A percentile compares a stretch with the other conserved stretches of the same genome.
Conservation (phyloP, 306 rosid genomes). For the Trifolium repens region DNA sequence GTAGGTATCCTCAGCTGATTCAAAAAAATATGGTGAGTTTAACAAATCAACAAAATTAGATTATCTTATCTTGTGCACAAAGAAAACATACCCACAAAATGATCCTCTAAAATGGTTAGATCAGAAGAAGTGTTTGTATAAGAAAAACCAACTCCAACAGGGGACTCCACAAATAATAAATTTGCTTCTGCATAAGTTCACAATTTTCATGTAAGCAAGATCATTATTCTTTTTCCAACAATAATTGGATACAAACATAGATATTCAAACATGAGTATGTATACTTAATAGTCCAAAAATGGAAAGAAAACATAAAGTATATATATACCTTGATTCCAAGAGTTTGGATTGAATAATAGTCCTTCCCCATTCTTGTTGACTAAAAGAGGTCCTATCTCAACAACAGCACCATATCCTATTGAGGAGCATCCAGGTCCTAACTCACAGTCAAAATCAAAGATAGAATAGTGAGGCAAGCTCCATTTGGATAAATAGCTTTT, state of each 20-base stretch:
- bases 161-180: constrained; percentile 63
- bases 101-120: constrained; percentile 55
- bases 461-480: not conserved
- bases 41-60: constrained; percentile 1
- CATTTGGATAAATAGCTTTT: no score
- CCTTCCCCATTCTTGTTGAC: constrained; percentile 56
- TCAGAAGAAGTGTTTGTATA: constrained; percentile 65
- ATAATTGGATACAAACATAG: constrained; percentile 10
- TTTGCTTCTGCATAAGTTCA: constrained; percentile 54
- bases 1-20: constrained; percentile 62
- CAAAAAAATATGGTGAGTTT: constrained; percentile 18
- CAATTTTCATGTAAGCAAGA: constrained; percentile 25
- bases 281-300: not conserved
- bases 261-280: not conserved
- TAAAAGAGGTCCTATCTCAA: constrained; percentile 60
- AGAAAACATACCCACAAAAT: constrained; percentile 56
- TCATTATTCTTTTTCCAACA: not conserved
- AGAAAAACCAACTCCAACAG: constrained; percentile 70
- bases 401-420: constrained; percentile 61
- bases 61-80: not conserved
- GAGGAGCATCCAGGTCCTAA: constrained; percentile 72
- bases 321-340: constrained; percentile 58
- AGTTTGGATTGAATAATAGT: constrained; percentile 47
- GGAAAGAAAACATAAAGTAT: not conserved
- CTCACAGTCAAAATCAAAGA: constrained; percentile 8